phyloP scores from a whole-genome alignment of 2,329 filamentous ascomycete genomes.

The Claviceps fusiformis region DNA sequence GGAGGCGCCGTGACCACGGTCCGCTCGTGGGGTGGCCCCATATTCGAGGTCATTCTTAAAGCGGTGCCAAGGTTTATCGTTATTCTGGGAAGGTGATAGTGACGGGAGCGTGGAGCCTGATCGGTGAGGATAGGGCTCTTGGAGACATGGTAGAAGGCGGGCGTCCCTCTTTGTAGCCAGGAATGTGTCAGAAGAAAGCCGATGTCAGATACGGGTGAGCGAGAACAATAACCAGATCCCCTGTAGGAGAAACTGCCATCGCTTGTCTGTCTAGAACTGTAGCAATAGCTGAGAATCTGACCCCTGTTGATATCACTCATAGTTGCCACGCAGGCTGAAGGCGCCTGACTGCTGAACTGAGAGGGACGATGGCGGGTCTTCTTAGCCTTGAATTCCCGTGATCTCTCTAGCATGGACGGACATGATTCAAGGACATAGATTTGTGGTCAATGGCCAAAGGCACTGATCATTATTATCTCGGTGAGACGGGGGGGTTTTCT shows the following conservation, averaged over 20 bases:
- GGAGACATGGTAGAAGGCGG: not conserved
- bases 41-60: not conserved
- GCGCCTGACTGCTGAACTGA: not conserved
- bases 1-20: not conserved
- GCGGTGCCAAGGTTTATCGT: not conserved
- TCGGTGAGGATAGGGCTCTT: conserved; percentile 3
- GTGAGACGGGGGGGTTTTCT: no score
- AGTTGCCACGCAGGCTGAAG: not conserved
- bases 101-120: not conserved
- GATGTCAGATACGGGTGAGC: not conserved
- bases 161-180: not conserved
- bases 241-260: not conserved
- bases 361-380: not conserved
- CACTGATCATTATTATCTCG: no score
- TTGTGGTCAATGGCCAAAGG: no score
- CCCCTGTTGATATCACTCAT: not conserved
- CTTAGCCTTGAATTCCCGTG: no score
- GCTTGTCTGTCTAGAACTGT: not conserved
- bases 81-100: no score
- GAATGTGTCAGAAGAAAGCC: not conserved
- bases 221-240: not conserved
- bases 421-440: no score
- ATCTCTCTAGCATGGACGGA: no score
- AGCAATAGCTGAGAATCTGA: not conserved
- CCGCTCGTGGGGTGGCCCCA: not conserved